Conservation (phyloP, 148 eudicot genomes). For the Agrostemma githago region DNA sequence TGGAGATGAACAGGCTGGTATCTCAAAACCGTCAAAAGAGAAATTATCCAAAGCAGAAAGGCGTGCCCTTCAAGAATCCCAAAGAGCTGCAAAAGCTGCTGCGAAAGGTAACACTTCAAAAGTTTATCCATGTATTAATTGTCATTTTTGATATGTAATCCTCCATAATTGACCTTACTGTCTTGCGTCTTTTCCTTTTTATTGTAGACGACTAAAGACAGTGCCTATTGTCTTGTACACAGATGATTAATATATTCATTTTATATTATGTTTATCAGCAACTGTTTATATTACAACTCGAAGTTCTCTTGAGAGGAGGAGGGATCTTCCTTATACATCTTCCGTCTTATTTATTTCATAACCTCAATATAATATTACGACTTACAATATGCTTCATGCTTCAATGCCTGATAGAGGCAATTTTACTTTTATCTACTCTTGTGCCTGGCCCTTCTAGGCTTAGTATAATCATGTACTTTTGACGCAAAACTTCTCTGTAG, state of each 20-base stretch:
- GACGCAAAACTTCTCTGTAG: constrained; percentile 30
- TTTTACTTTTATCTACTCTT: background rate
- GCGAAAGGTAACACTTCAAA: constrained; percentile 50
- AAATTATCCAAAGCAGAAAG: constrained; percentile 91
- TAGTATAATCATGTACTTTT: background rate
- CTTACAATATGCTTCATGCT: no score
- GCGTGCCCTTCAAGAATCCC: constrained; percentile 92
- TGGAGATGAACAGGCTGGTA: constrained; percentile 38
- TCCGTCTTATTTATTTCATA: background rate
- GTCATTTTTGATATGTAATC: background rate
- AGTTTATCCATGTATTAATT: background rate
- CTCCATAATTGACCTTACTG: background rate
- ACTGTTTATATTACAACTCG: background rate
- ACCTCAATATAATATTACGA: background rate
- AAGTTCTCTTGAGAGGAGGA: background rate
- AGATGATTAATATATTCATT: background rate
- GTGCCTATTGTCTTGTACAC: background rate
- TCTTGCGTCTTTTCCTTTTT: background rate
- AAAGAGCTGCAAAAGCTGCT: constrained; percentile 93
- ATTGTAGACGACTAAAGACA: background rate
- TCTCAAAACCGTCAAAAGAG: constrained; percentile 61
- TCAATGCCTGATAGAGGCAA: no score
- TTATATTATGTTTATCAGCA: background rate
- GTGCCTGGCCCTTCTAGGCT: constrained; percentile 3
- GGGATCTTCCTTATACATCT: background rate